Evolutionary conservation across 164 flowering plant species (phyloP), one percentile per base, ranked within the genome.

Genomic region (Echeveria elegans): DNA sequence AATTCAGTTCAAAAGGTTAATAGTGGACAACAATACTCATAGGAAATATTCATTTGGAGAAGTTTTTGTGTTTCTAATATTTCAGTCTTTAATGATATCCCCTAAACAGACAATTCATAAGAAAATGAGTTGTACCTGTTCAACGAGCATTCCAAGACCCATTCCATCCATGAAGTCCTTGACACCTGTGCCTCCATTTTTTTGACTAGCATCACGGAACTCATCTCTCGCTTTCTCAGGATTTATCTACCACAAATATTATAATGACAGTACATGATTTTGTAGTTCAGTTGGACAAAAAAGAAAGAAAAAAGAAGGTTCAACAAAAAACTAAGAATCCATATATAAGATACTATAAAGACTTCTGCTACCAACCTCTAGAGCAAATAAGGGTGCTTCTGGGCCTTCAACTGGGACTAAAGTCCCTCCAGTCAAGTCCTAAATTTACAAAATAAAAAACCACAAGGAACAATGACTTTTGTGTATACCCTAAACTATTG

Each of bases 171-270:
- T 95, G 65, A 95, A 81, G 76, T 95, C 99, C 74, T 95, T 88
- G 52, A 95, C 82, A 37, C 97, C 99, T 37, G 80, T 83, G 74
- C 96, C 97, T 43, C 99, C 97, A 83, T 77, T 82, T 48, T 65
- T 77, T 74, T 88, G 83, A 76, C 81, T 79, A 19, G 80, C 88
- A 74, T 72, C 72, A 6, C 96, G 92, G 60, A 89, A 95, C 71
- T 95, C 99, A 73, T 89, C 99, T 77, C 88, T 85, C 31, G 97
- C 96, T 72, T 89, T 89, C 68, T 95, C 99, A 40, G 99, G 99
- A 68, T 95, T 89, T 74, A 95, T 82, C 99, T 95, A 84, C 71
- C 18, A 41, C 14, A 67, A 24, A 36, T 32, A 63, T 66, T 29
- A 21, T n/a, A 63, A 9, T 40, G 7, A 18, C 28, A 21, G n/a